phyloP scores from a whole-genome alignment of 2,329 filamentous ascomycete genomes.

The Cladosporium sp. region DNA sequence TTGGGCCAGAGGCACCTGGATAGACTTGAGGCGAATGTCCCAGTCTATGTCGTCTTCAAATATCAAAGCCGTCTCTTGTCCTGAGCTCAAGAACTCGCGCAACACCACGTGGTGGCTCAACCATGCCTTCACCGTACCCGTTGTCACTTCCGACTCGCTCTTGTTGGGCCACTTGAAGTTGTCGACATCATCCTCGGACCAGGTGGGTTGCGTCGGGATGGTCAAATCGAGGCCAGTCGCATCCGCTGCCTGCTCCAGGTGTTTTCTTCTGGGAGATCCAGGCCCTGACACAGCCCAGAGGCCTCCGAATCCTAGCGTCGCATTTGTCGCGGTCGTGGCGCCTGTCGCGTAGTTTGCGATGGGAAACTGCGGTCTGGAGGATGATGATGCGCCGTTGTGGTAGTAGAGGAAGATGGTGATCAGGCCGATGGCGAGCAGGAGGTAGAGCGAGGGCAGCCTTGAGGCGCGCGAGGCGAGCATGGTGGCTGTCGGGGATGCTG shows the following conservation, averaged over 20 bases:
- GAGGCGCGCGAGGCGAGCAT: slow-evolving; percentile 13
- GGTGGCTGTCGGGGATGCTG: neutral
- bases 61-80: slow-evolving; percentile 38
- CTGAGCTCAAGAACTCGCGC: slow-evolving; percentile 37
- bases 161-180: slow-evolving; percentile 19
- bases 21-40: slow-evolving; percentile 39
- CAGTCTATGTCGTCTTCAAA: slow-evolving; percentile 44
- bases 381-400: neutral
- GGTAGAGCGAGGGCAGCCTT: slow-evolving; percentile 2
- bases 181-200: slow-evolving; percentile 32
- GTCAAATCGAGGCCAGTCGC: slow-evolving; percentile 34
- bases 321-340: slow-evolving; percentile 16
- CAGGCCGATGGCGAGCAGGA: slow-evolving; percentile 1
- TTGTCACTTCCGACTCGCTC: slow-evolving; percentile 26
- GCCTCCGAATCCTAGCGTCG: slow-evolving; percentile 32
- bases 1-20: slow-evolving; percentile 32
- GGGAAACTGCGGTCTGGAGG: neutral
- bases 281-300: slow-evolving; percentile 35
- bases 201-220: slow-evolving; percentile 33
- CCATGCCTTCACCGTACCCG: slow-evolving; percentile 36
- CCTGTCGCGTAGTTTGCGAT: slow-evolving; percentile 6
- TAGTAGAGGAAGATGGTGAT: slow-evolving; percentile 6
- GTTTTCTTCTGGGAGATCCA: slow-evolving; percentile 28
- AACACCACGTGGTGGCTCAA: slow-evolving; percentile 32
- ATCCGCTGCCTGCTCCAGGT: slow-evolving; percentile 34